Conservation (phyloP, 2,329 filamentous ascomycete genomes). For the Phialemonium atrogriseum region DNA sequence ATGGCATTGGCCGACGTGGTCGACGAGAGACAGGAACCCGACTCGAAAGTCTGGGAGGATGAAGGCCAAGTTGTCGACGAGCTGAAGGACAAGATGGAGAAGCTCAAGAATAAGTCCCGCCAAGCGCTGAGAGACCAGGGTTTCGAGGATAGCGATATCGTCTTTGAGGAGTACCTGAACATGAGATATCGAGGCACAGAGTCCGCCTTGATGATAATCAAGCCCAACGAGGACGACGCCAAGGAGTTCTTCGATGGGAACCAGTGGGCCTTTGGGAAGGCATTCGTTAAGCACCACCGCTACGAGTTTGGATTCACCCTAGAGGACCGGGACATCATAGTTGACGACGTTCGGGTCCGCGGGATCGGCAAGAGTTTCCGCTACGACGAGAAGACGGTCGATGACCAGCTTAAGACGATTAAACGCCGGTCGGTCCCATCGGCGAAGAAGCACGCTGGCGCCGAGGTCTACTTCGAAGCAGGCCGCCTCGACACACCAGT, state of each 20-base stretch:
- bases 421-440: constrained; percentile 47
- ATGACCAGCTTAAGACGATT: constrained; percentile 69
- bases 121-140: constrained; percentile 66
- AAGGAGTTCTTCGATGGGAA: constrained; percentile 52
- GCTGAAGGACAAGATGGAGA: constrained; percentile 65
- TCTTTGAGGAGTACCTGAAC: constrained; percentile 88
- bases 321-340: constrained; percentile 73
- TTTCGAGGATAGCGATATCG: constrained; percentile 64
- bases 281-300: constrained; percentile 79
- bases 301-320: constrained; percentile 92
- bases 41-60: constrained; percentile 54
- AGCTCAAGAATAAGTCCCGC: constrained; percentile 68
- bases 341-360: constrained; percentile 82
- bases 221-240: constrained; percentile 56
- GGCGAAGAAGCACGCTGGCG: constrained; percentile 55
- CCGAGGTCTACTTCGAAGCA: constrained; percentile 76
- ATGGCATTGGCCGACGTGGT: constrained; percentile 93
- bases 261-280: constrained; percentile 74
- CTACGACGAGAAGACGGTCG: constrained; percentile 71
- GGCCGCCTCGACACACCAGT: constrained; percentile 71
- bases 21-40: constrained; percentile 78
- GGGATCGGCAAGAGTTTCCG: constrained; percentile 86
- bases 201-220: constrained; percentile 82
- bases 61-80: constrained; percentile 48
- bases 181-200: constrained; percentile 89